Conservation (phyloP, 129 eudicot species). For the Saussurea involucrata region DNA sequence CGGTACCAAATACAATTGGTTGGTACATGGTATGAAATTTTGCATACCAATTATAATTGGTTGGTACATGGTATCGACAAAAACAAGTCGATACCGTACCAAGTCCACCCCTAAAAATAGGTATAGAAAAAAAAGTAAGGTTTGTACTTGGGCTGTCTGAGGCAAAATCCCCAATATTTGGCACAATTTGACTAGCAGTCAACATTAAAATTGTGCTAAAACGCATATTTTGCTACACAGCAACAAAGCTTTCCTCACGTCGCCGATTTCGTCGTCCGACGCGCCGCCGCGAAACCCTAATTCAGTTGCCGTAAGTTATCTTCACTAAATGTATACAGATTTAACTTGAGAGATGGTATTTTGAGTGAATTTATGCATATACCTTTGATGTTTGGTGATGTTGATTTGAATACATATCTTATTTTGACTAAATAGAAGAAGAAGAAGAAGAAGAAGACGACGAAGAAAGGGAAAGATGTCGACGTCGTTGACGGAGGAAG, state of each 20-base stretch:
- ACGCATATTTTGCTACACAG: neutral
- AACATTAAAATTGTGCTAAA: neutral
- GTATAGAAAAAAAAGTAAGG: too few relatives aligned
- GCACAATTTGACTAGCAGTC: constrained; percentile 9
- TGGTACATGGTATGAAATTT: too few relatives aligned
- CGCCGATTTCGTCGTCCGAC: constrained; percentile 1
- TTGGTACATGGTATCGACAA: too few relatives aligned
- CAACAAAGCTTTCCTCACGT: neutral
- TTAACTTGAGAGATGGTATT: neutral
- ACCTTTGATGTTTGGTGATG: neutral
- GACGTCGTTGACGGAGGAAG: constrained; percentile 63
- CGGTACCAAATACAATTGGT: too few relatives aligned
- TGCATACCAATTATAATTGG: too few relatives aligned
- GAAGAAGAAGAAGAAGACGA: neutral
- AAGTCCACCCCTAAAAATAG: too few relatives aligned
- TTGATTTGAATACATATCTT: neutral
- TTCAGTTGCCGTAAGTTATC: constrained; percentile 11
- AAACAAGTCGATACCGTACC: too few relatives aligned
- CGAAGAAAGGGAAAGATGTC: constrained; percentile 25
- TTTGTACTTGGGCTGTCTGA: too few relatives aligned
- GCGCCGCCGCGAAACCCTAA: constrained; percentile 27
- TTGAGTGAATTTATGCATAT: neutral
- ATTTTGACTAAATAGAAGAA: neutral
- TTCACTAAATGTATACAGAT: neutral
- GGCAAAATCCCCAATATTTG: too few relatives aligned